Conservation (phyloP, 2,329 filamentous ascomycete species). For the Fusarium heterosporum region DNA sequence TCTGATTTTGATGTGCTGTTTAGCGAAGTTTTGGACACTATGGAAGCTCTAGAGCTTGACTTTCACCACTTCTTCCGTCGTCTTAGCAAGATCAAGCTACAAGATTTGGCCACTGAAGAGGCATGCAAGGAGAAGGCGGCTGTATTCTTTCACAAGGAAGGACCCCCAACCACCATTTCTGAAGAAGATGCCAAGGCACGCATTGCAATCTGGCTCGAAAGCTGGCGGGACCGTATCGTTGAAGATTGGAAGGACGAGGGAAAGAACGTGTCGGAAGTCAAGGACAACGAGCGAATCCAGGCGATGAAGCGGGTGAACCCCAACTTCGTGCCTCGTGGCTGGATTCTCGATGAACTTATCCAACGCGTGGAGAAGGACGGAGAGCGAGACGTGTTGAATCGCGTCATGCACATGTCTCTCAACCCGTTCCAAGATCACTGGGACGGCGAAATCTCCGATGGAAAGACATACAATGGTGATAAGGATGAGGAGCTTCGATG, state of each 20-base stretch:
- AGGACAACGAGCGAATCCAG: conserved; percentile 71
- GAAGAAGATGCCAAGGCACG: conserved; percentile 74
- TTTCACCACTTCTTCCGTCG: conserved; percentile 95
- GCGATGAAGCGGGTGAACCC: conserved; percentile 92
- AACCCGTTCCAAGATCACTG: conserved; percentile 87
- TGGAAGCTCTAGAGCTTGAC: conserved; percentile 86
- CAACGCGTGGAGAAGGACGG: conserved; percentile 85
- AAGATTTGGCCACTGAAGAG: conserved; percentile 73
- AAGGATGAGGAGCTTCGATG: conserved; percentile 82
- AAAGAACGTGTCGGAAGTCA: conserved; percentile 50
- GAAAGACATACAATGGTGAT: conserved; percentile 67
- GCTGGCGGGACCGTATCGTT: conserved; percentile 76
- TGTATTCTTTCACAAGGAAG: conserved; percentile 84
- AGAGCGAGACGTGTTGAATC: conserved; percentile 81
- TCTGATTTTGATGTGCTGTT: conserved; percentile 84
- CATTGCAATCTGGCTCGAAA: conserved; percentile 83
- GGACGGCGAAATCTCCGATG: conserved; percentile 64
- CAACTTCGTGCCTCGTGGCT: conserved; percentile 89
- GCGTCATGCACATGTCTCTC: conserved; percentile 84
- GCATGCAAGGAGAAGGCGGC: conserved; percentile 71
- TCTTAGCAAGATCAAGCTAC: conserved; percentile 72
- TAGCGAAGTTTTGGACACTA: conserved; percentile 81
- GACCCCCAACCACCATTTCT: conserved; percentile 67
- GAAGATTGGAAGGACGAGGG: conserved; percentile 78
- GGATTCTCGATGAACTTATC: conserved; percentile 95